Evolutionary conservation across 1,139 yeast genomes (phyloP), one percentile per base, ranked within the genome.

Genomic region (Zhuliangozyma blackwelliae): DNA sequence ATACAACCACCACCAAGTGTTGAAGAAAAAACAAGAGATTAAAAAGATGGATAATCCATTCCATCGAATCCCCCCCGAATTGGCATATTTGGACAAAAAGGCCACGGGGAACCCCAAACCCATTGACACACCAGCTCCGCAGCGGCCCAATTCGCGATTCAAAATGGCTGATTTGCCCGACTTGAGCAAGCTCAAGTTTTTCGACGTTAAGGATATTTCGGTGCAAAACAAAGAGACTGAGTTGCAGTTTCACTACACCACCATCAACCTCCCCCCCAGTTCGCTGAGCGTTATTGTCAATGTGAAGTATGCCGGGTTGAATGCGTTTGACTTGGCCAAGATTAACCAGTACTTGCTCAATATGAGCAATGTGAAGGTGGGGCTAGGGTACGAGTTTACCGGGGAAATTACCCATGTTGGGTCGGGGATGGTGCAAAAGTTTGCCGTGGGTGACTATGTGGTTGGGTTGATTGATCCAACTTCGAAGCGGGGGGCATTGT

Each of bases 61-160:
- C 53, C 72, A 69, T 34, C 57, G 51, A 39, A 55, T 68, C n/a
- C 75, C 76, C 0, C 65, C 72, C 1, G 75, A 70, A 47, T 60
- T 70, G 34, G 58, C 67, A 5, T 65, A 70, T 39, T 50, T 69
- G 32, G 61, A 63, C 37, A 56, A 55, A 40, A 57, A 49, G 27
- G 31, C 37, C 27, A 6, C 12, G 3, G 27, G 12, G 3, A 6
- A 7, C 11, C 35, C 40, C 25, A 39, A 28, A 9, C 51, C 50
- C 16, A 31, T 47, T 21, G 31, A 30, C 8, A n/a, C 27, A 10
- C 28, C 36, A 5, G 35, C 28, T 10, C 36, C 25, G 21, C 41
- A 33, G 39, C 31, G 25, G 35, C 31, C 41, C 25, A 38, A 33
- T 29, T 32, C 41, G 35, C 30, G 39, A 25, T 35, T 28, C 20